Evolutionary conservation across 495 filamentous ascomycete genomes (phyloP).

Genomic region (Tuber melanosporum): DNA sequence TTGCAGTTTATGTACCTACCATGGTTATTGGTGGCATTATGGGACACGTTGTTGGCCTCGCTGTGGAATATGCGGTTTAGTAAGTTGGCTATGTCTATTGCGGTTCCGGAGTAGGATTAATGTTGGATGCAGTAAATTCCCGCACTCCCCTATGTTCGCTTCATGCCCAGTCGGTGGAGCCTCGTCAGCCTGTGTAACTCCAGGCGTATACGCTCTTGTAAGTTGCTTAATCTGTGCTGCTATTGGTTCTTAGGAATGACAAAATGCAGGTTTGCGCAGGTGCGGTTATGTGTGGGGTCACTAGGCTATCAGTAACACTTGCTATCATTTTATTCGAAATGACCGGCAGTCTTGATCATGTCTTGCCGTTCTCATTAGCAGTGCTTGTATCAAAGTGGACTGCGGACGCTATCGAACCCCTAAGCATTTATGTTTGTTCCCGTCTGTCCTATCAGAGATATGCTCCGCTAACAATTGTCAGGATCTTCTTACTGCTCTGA

Average conservation of each 20-base stretch:
- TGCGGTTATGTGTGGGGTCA: conserved; percentile 97
- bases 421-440: conserved; percentile 76
- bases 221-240: not conserved
- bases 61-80: conserved; percentile 71
- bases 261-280: conserved; percentile 63
- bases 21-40: conserved; percentile 97
- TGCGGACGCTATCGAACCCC: conserved; percentile 87
- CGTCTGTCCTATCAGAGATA: not conserved
- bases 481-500: conserved; percentile 93
- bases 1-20: conserved; percentile 54
- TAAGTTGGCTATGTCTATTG: conserved; percentile 14
- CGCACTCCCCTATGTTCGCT: conserved; percentile 64
- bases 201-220: conserved; percentile 85
- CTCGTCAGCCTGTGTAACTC: conserved; percentile 82
- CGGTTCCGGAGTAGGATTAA: conserved; percentile 1
- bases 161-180: conserved; percentile 61
- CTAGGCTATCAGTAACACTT: conserved; percentile 84
- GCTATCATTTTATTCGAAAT: conserved; percentile 94
- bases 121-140: conserved; percentile 49
- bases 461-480: conserved; percentile 38
- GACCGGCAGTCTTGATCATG: conserved; percentile 88
- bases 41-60: conserved; percentile 80
- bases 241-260: conserved; percentile 8
- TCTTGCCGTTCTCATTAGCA: conserved; percentile 86
- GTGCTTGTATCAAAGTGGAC: conserved; percentile 97